Base-by-base conservation (phyloP, 2,329 filamentous ascomycete species). In the Sporothrix protearum region DNA sequence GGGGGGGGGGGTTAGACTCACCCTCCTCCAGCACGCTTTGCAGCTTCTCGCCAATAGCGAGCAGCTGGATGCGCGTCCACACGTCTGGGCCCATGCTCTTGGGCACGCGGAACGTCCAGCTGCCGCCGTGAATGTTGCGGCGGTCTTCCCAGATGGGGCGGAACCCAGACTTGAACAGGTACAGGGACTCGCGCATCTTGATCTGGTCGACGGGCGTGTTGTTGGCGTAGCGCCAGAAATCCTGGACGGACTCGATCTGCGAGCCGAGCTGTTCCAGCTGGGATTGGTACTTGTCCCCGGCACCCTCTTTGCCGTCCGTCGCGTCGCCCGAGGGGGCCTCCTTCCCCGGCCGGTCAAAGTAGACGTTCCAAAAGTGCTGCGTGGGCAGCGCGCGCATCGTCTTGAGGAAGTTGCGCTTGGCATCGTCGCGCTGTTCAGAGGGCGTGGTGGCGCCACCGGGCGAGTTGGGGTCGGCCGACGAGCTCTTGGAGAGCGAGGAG, bases 31-130 rank as follows among this genome's bases (percentile, higher is more conserved):
- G 84, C 19, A 88, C 91, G 75, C 87, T 85, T 82, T 96, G 91
- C 74, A 96, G 83, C 78, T 91, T 87, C 84, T 96, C 93, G 45
- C 93, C 93, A 73, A 96, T 92, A 45, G 93, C 93, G 80, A 96
- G 85, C 78, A 95, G 83, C 82, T 94, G 88, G 73, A 97, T 86
- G 78, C 90, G 89, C 76, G 90, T 94, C 93, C 91, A 97, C 78
- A 92, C 91, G 76, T 91, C 91, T 2, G 89, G 87, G 6, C 88
- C 88, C 49, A 87, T 86, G 73, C 85, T 85, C 84, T 97, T 97
- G 74, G 91, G 89, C 59, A 97, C 91, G 68, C 94, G 90, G 81
- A 98, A 97, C 28, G 93, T 96, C 93, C 93, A 97, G 79, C 92
- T 91, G 67, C 95, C 95, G 69, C 95, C 95, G 73, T 89, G 86